Evolutionary conservation across 352 stramenopile genomes (phyloP), one percentile per base, ranked within the genome.

Genomic region (Phytophthora sp.): DNA sequence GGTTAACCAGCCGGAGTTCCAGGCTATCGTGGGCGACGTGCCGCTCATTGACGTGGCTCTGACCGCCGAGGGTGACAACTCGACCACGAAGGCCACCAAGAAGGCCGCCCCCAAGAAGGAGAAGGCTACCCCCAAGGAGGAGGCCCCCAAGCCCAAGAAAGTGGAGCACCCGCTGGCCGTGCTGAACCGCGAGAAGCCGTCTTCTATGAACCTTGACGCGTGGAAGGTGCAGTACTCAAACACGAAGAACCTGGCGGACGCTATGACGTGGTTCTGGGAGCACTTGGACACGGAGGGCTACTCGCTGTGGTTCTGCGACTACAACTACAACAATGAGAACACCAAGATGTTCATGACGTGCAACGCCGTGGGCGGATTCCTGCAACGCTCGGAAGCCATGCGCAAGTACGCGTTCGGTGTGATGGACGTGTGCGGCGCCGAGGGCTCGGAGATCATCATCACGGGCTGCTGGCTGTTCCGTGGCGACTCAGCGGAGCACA

Each of bases 221-320:
- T 98, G 93, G 93, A 98, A 98, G 84, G 91, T 96, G 61, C 67
- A 82, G 44, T 98, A 98, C 82, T 97, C 89, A 54, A 98, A 98
- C 80, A 86, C 82, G 54, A 81, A 76, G 58, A 66, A 78, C 59
- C 63, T 86, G 57, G 91, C 90, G 56, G 77, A 96, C 52, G 84
- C 77, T 61, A 98, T 98, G 91, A 74, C 91, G 60, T 84, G 84
- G 72, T 97, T 98, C 82, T 98, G 90, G 89, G 80, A 96, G 63
- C 69, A 86, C 31, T 90, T 94, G 57, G 94, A 98, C 75, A 53
- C 66, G 20, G 81, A 95, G 71, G 93, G 91, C 42, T 98, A 93
- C 83, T 95, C 82, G 36, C 63, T 98, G 49, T 98, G 89, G 89
- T 88, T 95, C 66, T 92, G 80, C 68, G 78, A 93, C 54, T 98